These are phyloP conservation scores for Aspergillus oerlinghausenensis DNA, from an alignment of 2,329 filamentous ascomycete genomes.

Conservation along the genomic window DNA sequence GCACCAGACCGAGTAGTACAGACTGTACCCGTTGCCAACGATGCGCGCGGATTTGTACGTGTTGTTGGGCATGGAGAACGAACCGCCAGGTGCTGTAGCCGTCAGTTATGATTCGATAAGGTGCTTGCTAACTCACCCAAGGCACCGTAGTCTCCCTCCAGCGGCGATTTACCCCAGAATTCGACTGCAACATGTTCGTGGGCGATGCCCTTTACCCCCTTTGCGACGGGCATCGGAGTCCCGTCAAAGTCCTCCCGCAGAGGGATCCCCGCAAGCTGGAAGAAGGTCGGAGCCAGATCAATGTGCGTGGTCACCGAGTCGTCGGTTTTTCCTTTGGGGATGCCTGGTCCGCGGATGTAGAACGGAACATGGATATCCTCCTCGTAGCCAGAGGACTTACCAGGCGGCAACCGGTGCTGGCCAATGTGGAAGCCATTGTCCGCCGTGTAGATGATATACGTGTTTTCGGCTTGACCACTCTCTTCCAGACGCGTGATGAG, in stretches of 20 bases:
- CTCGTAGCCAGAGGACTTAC: constrained; percentile 56
- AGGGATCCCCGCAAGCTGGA: constrained; percentile 41
- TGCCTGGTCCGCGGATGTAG: constrained; percentile 55
- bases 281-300: constrained; percentile 59
- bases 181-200: constrained; percentile 57
- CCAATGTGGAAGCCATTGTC: constrained; percentile 60
- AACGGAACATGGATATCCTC: constrained; percentile 59
- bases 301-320: constrained; percentile 57
- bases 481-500: constrained; percentile 41
- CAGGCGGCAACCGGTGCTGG: constrained; percentile 55
- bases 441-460: constrained; percentile 59
- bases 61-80: constrained; percentile 25
- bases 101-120: background rate
- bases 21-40: constrained; percentile 30
- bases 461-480: constrained; percentile 45
- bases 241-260: constrained; percentile 54
- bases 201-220: constrained; percentile 21
- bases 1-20: constrained; percentile 42
- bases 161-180: constrained; percentile 46
- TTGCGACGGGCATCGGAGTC: constrained; percentile 45
- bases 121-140: constrained; percentile 18
- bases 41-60: constrained; percentile 40
- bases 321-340: constrained; percentile 40
- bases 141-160: constrained; percentile 27
- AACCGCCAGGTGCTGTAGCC: constrained; percentile 15